Evolutionary conservation across 345 rosid species (phyloP).

Genomic region (Microthlaspi erraticum): DNA sequence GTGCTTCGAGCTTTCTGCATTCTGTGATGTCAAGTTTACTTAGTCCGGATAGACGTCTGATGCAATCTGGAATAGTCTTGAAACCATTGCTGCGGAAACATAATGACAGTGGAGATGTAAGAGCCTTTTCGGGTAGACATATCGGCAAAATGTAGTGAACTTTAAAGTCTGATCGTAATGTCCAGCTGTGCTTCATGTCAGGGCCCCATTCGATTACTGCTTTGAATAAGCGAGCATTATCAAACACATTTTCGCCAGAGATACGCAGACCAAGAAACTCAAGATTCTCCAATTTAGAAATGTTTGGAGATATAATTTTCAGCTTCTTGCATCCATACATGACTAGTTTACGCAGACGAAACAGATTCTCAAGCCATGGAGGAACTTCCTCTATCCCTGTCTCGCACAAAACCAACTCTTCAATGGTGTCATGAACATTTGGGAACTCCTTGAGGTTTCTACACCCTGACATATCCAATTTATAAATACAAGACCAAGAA

Average conservation of each 20-base stretch:
- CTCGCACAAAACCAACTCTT: not conserved
- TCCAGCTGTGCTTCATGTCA: not conserved
- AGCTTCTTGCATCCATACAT: conserved; percentile 10
- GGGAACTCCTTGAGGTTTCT: conserved; percentile 32
- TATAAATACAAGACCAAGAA: not conserved
- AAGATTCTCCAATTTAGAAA: conserved; percentile 27
- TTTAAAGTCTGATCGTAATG: not conserved
- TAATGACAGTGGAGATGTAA: not conserved
- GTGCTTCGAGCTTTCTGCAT: not conserved
- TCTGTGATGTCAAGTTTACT: not conserved
- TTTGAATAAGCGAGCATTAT: not conserved
- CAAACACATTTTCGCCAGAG: too few species aligned
- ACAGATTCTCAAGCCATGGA: conserved; percentile 4
- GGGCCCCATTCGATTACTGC: not conserved
- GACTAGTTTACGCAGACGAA: not conserved
- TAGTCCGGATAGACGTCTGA: not conserved
- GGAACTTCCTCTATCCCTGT: conserved; percentile 23
- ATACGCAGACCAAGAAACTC: not conserved
- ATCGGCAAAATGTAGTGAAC: conserved; percentile 1
- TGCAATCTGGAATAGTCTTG: conserved; percentile 13
- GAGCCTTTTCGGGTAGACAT: conserved; percentile 8
- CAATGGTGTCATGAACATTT: conserved; percentile 19
- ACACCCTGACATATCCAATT: conserved; percentile 16
- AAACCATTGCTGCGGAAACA: not conserved
- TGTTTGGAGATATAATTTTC: conserved; percentile 12